phyloP scores from a whole-genome alignment of 257 asterid species.

The Nicotiana undulata region DNA sequence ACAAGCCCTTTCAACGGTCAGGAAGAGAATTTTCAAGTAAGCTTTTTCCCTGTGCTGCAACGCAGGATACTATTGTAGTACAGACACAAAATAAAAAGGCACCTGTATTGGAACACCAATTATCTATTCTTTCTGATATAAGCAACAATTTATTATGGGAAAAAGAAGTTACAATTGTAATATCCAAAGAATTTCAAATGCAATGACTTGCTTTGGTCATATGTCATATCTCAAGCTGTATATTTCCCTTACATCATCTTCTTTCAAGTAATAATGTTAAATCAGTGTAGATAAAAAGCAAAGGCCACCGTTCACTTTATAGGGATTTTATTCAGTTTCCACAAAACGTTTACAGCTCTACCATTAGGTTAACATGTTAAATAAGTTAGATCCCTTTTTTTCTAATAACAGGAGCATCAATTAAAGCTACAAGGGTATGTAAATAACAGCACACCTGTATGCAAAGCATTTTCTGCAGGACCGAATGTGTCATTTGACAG shows the following conservation, averaged over 20 bases:
- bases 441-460: conserved; percentile 43
- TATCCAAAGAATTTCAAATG: not conserved
- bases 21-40: not conserved
- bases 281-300: not conserved
- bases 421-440: not conserved
- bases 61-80: not conserved
- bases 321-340: not conserved
- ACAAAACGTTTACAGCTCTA: not conserved
- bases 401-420: not conserved
- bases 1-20: not conserved
- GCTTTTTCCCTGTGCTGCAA: not conserved
- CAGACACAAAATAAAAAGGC: not conserved
- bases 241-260: not conserved
- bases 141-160: not conserved
- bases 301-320: not conserved
- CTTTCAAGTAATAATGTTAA: not conserved
- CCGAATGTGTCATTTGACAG: conserved; percentile 31
- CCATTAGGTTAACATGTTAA: not conserved
- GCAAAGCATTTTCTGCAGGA: conserved; percentile 19
- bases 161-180: not conserved
- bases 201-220: not conserved
- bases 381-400: not conserved
- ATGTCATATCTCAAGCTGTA: not conserved
- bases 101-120: not conserved
- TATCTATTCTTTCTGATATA: not conserved